Base-by-base conservation (phyloP, 2,329 filamentous ascomycete species). In the Trichoderma simmonsii region DNA sequence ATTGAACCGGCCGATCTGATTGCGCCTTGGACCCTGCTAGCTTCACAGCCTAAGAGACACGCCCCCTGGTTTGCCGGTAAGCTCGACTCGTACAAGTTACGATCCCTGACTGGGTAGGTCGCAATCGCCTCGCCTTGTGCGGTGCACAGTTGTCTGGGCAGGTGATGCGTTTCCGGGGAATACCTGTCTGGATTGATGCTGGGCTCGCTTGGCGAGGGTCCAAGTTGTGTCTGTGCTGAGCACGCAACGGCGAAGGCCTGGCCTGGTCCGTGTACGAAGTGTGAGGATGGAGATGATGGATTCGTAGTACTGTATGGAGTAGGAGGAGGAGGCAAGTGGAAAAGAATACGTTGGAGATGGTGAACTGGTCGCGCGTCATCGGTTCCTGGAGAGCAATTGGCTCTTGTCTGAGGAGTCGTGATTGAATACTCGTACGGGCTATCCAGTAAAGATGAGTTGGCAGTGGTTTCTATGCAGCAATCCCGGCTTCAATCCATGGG, bases 1-100 rank as follows among this genome's bases (percentile, higher is more conserved):
- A 70, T 54, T 70, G 66, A 70, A 70, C 66, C 57, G 66, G 66
- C 66, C 66, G 66, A 70, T 70, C 66, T 70, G 66, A 70, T 59
- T 56, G 54, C 30, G 48, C 63, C 14, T 36, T 36, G 21, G 56
- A 32, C 56, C 65, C 36, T 68, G 65, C 26, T 68, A 68, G 65
- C 54, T 26, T 36, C 34, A 3, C 21, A 48, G 64, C 34, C 54
- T n/a, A 60, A 62, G 66, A 62, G 57, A 70, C 66, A 70, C 66
- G 26, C 66, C 65, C 66, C 66, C 66, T 28, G 4, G 21, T 24
- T 43, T 43, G 32, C 6, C n/a, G n/a, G 66, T 61, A 61, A 69
- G 66, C 66, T 69, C 57, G 8, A 54, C 57, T 70, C 21, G 57
- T n/a, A 30, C 18, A 60, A 60, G 57, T 59, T 54, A 28, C 66